Evolutionary conservation across 2,329 filamentous ascomycete genomes (phyloP), one percentile per base, ranked within the genome.

Genomic region (Alternaria rosae): DNA sequence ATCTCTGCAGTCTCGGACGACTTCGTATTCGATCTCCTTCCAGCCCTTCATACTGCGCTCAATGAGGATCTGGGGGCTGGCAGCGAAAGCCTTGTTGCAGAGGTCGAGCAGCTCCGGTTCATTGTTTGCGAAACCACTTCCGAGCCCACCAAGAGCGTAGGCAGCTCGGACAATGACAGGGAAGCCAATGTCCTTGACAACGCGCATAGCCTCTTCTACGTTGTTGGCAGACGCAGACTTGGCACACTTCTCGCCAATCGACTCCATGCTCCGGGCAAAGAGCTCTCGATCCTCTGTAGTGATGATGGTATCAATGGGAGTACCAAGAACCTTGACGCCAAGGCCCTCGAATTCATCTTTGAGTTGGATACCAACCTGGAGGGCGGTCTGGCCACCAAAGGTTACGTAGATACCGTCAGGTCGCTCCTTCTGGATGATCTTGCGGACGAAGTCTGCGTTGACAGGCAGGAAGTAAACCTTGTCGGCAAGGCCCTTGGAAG

Each of bases 21-120:
- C 95, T 81, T 99, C 95, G 77, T 98, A 99, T 81, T 99, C 95
- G 66, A 98, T 96, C 82, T 99, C 95, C 82, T 99, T 99, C 95
- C 95, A 99, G 62, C 95, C 95, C 84, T 98, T 98, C 94, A 99
- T 98, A 83, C 93, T 97, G 79, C 92, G 90, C 84, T 99, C 95
- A 73, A 99, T 96, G 57, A 99, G 87, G 8, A 99, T 92, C 79
- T 99, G 95, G 9, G 95, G 95, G 77, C 93, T 97, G 70, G 92
- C 94, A 26, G 95, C 94, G 70, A 99, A 93, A 7, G 95, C 94
- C 82, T 97, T 97, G 80, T 92, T 90, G 85, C 95, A 98, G 47
- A 98, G 90, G 2, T 94, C 92, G 32, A 91, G 83, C 44, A 98
- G 85, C 79, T 99, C 89, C 2, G 87, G 81, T 71, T 96, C 89